Conservation (phyloP, 164 flowering plant species). For the Aristolochia californica region DNA sequence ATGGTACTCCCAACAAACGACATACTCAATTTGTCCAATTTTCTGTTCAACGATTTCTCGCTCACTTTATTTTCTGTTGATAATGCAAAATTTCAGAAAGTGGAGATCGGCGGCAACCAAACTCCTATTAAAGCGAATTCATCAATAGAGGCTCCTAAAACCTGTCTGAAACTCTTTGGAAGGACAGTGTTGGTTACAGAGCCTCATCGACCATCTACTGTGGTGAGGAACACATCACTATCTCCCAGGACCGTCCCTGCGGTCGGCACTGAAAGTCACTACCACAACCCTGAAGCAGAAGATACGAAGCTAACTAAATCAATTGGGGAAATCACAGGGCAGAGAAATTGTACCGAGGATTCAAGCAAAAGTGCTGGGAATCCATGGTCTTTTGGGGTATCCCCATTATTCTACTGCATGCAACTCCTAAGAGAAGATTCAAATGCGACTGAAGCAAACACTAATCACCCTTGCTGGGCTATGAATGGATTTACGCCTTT, state of each 20-base stretch:
- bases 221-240: background rate
- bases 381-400: slow-evolving; percentile 7
- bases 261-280: slow-evolving; percentile 4
- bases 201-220: slow-evolving; percentile 24
- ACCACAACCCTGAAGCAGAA: slow-evolving; percentile 1
- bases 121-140: slow-evolving; percentile 11
- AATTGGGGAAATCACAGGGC: slow-evolving; percentile 4
- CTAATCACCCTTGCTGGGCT: slow-evolving; percentile 27
- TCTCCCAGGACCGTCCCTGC: slow-evolving; percentile 9
- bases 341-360: slow-evolving; percentile 3
- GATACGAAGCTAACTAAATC: slow-evolving; percentile 16
- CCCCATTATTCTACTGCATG: slow-evolving; percentile 15
- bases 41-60: no score
- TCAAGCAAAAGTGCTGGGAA: slow-evolving; percentile 10
- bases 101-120: slow-evolving; percentile 15
- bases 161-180: slow-evolving; percentile 60
- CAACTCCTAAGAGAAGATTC: slow-evolving; percentile 14
- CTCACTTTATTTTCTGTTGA: background rate
- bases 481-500: slow-evolving; percentile 18
- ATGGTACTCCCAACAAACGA: slow-evolving; percentile 21
- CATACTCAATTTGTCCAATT: no score
- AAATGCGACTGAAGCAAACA: slow-evolving; percentile 7
- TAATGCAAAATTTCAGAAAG: slow-evolving; percentile 17
- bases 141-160: slow-evolving; percentile 21
- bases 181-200: slow-evolving; percentile 42